phyloP scores from a whole-genome alignment of 345 rosid genomes.

The Moricandia moricandioides region DNA sequence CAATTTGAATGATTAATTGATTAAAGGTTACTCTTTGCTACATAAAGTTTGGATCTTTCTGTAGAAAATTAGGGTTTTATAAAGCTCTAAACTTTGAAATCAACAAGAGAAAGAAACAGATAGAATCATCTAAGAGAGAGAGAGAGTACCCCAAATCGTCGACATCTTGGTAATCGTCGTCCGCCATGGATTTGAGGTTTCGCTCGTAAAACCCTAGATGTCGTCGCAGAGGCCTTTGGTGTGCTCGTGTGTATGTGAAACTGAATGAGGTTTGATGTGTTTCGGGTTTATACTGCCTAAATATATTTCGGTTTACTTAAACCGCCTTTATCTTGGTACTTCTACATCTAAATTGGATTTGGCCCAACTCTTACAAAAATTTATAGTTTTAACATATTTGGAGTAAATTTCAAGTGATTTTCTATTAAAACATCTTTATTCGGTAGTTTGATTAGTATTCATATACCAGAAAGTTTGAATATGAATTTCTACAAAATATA shows the following conservation, averaged over 20 bases:
- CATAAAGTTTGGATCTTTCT: background rate
- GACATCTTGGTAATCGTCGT: constrained; percentile 61
- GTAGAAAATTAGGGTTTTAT: background rate
- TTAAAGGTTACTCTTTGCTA: background rate
- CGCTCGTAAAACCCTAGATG: background rate
- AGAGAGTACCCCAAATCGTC: constrained; percentile 54
- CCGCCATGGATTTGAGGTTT: constrained; percentile 49
- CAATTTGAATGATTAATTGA: background rate
- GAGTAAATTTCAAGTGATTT: background rate
- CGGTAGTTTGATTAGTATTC: too few species aligned
- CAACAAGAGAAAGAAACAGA: background rate
- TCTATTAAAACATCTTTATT: background rate
- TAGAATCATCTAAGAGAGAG: background rate
- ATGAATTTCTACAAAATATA: too few species aligned
- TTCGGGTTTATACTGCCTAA: background rate
- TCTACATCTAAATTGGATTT: background rate
- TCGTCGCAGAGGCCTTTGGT: background rate
- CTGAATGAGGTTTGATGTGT: background rate
- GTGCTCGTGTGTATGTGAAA: background rate
- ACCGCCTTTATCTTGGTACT: constrained; percentile 7
- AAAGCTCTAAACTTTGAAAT: background rate
- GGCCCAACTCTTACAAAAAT: background rate
- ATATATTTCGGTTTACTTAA: background rate
- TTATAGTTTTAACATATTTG: background rate
- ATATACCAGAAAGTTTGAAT: too few species aligned